A percentile compares a stretch with the other conserved stretches of the same genome.
These are phyloP conservation scores for Lactarius pseudohatsudake DNA, from an alignment of 768 basidiomycete species.

Conservation along the genomic window DNA sequence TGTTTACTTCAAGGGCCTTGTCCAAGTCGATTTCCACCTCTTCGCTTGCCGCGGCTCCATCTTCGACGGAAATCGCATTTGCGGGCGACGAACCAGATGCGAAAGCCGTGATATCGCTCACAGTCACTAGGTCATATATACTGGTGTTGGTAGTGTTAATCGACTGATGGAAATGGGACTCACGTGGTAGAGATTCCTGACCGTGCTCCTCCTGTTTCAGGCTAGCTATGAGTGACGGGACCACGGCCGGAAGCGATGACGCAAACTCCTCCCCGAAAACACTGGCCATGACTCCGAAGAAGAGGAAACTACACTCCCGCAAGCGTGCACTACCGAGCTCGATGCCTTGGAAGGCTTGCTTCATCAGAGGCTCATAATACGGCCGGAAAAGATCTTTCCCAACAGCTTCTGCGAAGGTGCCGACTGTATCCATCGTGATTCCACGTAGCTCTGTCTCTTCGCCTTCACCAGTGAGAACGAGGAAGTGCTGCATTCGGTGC, in stretches of 20 bases:
- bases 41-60: conserved; percentile 46
- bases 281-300: conserved; percentile 98
- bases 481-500: conserved; percentile 84
- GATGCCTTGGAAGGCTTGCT: conserved; percentile 87
- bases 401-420: conserved; percentile 96
- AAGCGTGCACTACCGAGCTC: conserved; percentile 84
- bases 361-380: conserved; percentile 96
- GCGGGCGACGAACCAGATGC: conserved; percentile 73
- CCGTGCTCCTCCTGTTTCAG: conserved; percentile 82
- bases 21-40: conserved; percentile 77
- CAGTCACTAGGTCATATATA: conserved; percentile 42
- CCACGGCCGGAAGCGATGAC: conserved; percentile 77
- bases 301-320: conserved; percentile 94
- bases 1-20: conserved; percentile 89
- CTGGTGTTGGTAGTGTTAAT: neutral
- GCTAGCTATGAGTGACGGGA: conserved; percentile 81
- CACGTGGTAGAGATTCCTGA: conserved; percentile 45
- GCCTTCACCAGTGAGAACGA: conserved; percentile 79
- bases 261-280: conserved; percentile 96
- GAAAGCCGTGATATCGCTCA: conserved; percentile 60
- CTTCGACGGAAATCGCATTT: conserved; percentile 63
- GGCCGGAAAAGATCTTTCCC: conserved; percentile 92
- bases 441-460: conserved; percentile 95
- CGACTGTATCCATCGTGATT: conserved; percentile 98
- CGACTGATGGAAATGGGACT: conserved; percentile 4